Conservation (phyloP, 2,329 filamentous ascomycete genomes). For the Fusarium bulbicola region DNA sequence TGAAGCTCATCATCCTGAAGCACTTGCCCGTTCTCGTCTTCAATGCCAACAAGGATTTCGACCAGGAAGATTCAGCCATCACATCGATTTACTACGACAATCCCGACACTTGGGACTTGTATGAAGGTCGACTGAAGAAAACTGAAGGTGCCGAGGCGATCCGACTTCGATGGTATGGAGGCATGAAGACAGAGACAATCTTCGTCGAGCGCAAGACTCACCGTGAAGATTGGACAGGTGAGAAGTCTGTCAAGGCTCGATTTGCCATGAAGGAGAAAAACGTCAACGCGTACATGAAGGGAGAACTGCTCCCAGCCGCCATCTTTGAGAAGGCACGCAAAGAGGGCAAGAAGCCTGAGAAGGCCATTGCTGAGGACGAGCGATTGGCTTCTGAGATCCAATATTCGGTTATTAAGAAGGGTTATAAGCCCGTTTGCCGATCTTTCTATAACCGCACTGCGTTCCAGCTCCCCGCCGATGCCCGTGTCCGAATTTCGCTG, state of each 20-base stretch:
- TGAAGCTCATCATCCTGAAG: conserved; percentile 98
- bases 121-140: conserved; percentile 94
- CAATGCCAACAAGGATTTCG: conserved; percentile 96
- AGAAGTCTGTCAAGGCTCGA: conserved; percentile 97
- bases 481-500: conserved; percentile 93
- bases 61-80: conserved; percentile 88
- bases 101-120: conserved; percentile 90
- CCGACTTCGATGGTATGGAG: conserved; percentile 95
- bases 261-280: conserved; percentile 98
- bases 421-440: conserved; percentile 87
- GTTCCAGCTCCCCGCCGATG: conserved; percentile 96
- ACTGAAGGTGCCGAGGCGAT: conserved; percentile 97
- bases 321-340: conserved; percentile 97
- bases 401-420: conserved; percentile 88
- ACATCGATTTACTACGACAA: conserved; percentile 99
- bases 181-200: conserved; percentile 93
- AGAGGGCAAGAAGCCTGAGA: conserved; percentile 92
- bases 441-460: conserved; percentile 99
- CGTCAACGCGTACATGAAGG: conserved; percentile 88
- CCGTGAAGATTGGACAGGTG: conserved; percentile 98
- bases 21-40: conserved; percentile 97
- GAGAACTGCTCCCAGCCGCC: conserved; percentile 83
- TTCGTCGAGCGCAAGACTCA: conserved; percentile 99
- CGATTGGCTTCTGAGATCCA: conserved; percentile 91
- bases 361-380: conserved; percentile 91